These are phyloP conservation scores for Pseudocercospora fijiensis DNA, from an alignment of 2,329 filamentous ascomycete genomes.

Conservation along the genomic window DNA sequence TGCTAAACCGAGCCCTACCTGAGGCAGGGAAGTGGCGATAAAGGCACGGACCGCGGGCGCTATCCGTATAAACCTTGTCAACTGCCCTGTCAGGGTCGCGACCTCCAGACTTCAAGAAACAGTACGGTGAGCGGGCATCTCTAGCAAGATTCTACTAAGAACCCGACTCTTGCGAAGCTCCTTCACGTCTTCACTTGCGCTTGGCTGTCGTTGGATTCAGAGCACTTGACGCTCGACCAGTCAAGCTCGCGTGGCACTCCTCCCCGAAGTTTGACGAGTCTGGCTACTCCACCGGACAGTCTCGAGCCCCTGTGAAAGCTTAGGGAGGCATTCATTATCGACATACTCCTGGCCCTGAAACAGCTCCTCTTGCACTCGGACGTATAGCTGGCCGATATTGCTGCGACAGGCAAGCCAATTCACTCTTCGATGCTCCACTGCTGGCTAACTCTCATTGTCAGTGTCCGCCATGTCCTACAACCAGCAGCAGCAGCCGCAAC, in stretches of 20 bases:
- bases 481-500: slow-evolving; percentile 27
- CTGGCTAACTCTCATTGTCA: slow-evolving; percentile 4
- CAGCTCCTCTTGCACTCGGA: neutral
- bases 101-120: neutral
- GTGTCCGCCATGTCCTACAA: slow-evolving; percentile 22
- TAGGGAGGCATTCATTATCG: neutral
- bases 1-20: no score
- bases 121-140: neutral
- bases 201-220: neutral
- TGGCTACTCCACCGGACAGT: neutral
- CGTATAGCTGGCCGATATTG: slow-evolving; percentile 5
- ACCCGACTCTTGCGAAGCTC: neutral
- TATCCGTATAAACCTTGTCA: neutral
- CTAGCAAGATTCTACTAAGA: neutral
- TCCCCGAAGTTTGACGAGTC: neutral
- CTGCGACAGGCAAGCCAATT: slow-evolving; percentile 1
- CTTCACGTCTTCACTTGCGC: neutral
- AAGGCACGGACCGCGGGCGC: neutral
- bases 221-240: neutral
- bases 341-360: slow-evolving; percentile 1
- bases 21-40: neutral
- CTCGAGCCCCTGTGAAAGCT: neutral
- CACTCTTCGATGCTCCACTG: neutral
- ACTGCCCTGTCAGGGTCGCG: neutral
- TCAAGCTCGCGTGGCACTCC: neutral